phyloP scores from a whole-genome alignment of 2,329 filamentous ascomycete genomes.

The Aureobasidium melanogenum region DNA sequence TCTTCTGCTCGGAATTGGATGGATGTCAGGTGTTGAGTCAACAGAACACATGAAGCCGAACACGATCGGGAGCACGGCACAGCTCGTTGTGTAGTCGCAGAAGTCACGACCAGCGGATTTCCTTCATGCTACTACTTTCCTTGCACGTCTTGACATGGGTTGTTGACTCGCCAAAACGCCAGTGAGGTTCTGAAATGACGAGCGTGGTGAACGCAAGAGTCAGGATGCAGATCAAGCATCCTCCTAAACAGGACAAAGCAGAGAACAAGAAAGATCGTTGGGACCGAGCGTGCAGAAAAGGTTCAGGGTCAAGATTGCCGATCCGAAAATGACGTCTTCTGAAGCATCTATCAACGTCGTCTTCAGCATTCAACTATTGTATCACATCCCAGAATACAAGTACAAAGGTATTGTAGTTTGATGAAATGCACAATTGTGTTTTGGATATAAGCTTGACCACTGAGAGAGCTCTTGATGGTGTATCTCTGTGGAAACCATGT shows the following conservation, averaged over 20 bases:
- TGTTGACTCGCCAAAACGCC: not conserved
- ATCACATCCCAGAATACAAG: too few relatives aligned
- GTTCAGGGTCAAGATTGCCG: slow-evolving; percentile 2
- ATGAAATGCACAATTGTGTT: too few relatives aligned
- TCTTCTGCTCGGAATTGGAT: not conserved
- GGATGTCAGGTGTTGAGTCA: not conserved
- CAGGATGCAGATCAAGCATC: not conserved
- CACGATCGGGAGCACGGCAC: not conserved
- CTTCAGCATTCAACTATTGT: too few relatives aligned
- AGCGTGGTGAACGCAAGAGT: not conserved
- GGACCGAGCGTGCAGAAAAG: not conserved
- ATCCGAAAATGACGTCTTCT: not conserved
- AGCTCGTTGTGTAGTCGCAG: not conserved
- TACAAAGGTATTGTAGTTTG: too few relatives aligned
- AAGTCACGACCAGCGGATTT: not conserved
- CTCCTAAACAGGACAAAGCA: not conserved
- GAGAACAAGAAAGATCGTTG: not conserved
- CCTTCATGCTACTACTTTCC: not conserved
- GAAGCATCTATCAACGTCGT: not conserved
- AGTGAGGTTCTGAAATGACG: not conserved
- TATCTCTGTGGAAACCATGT: too few relatives aligned
- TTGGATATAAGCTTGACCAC: too few relatives aligned
- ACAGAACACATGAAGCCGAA: slow-evolving; percentile 1
- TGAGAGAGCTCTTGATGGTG: too few relatives aligned
- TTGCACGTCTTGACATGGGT: not conserved